Conservation (phyloP, 805 yeast species). For the Saturnispora diversa region DNA sequence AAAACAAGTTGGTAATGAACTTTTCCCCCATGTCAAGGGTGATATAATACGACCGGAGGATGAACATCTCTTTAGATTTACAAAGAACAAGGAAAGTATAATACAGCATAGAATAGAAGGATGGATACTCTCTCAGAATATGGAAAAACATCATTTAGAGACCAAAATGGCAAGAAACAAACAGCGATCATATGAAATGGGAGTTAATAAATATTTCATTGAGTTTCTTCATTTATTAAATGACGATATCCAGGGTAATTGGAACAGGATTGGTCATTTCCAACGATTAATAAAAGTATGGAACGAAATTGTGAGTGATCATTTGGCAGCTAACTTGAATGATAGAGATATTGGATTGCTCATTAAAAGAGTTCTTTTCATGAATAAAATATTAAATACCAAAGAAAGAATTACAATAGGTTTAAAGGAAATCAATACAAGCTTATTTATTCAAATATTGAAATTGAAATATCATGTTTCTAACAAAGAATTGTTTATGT, state of each 20-base stretch:
- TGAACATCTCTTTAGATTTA: conserved; percentile 6
- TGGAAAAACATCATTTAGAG: neutral
- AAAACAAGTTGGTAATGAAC: neutral
- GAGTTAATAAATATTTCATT: neutral
- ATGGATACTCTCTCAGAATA: neutral
- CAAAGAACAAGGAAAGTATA: neutral
- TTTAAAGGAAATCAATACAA: neutral
- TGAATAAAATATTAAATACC: conserved; percentile 2
- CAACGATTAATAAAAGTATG: conserved; percentile 8
- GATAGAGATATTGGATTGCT: conserved; percentile 12
- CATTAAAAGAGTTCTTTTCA: conserved; percentile 9
- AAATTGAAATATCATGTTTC: conserved; percentile 6
- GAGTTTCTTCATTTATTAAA: conserved; percentile 12
- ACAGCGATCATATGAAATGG: conserved; percentile 4
- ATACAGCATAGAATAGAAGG: conserved; percentile 1
- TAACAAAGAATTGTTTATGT: conserved; percentile 13
- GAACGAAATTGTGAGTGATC: conserved; percentile 2
- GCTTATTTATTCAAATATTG: conserved; percentile 9
- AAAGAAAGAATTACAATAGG: conserved; percentile 3
- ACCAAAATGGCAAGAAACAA: conserved; percentile 2
- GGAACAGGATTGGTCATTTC: conserved; percentile 6
- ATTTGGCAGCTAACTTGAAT: neutral
- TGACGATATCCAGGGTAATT: conserved; percentile 8
- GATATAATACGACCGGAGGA: conserved; percentile 12
- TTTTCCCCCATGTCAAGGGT: conserved; percentile 4